Evolutionary conservation across 805 yeast genomes (phyloP).

Genomic region (Cyberlindnera lachancei): DNA sequence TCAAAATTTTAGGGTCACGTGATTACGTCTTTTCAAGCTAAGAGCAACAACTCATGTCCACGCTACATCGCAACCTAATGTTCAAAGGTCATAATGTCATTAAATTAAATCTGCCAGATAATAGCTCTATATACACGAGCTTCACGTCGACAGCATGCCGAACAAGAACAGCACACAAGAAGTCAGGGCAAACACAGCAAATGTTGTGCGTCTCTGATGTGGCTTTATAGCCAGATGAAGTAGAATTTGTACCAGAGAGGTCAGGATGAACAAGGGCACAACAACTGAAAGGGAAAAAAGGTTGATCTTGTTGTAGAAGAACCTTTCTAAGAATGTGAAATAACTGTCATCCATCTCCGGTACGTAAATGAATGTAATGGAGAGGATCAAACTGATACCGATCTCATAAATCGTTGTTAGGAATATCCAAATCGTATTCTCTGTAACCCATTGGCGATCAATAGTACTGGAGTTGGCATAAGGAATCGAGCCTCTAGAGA

Average conservation of each 20-base stretch:
- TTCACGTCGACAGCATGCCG: slow-evolving; percentile 15
- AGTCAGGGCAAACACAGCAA: slow-evolving; percentile 3
- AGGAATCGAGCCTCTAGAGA: slow-evolving; percentile 8
- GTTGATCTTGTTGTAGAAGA: slow-evolving; percentile 25
- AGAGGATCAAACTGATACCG: slow-evolving; percentile 29
- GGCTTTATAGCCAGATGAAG: slow-evolving; percentile 7
- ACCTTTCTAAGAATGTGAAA: slow-evolving; percentile 26
- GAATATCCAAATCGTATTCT: slow-evolving; percentile 11
- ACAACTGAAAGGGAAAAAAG: slow-evolving; percentile 25
- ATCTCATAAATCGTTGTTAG: slow-evolving; percentile 18
- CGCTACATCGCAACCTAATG: too few species aligned
- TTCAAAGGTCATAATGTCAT: too few species aligned
- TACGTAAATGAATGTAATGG: slow-evolving; percentile 34
- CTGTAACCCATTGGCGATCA: slow-evolving; percentile 9
- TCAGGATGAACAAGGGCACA: slow-evolving; percentile 23
- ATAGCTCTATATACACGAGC: neutral
- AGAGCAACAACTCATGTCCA: too few species aligned
- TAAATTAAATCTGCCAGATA: too few species aligned
- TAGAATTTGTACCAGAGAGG: slow-evolving; percentile 8
- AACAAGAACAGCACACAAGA: slow-evolving; percentile 15
- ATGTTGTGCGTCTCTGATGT: slow-evolving; percentile 2
- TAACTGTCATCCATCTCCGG: slow-evolving; percentile 26
- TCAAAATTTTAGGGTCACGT: too few species aligned
- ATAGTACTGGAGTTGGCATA: slow-evolving; percentile 1
- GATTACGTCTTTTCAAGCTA: too few species aligned